These are phyloP conservation scores for Magnaporthales sp. DNA, from an alignment of 2,329 filamentous ascomycete species.

Conservation along the genomic window DNA sequence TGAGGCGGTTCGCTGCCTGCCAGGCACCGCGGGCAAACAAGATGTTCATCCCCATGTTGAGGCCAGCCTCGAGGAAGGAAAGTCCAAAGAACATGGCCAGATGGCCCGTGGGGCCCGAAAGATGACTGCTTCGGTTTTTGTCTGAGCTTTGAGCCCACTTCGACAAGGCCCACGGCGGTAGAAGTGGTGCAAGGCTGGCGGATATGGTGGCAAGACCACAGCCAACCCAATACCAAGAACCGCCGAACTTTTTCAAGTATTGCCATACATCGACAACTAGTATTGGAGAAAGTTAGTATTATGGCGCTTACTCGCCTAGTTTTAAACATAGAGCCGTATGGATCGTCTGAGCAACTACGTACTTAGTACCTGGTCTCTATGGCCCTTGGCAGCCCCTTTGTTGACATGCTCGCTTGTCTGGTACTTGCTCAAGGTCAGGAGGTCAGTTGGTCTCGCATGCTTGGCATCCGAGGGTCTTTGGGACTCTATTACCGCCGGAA, in stretches of 20 bases:
- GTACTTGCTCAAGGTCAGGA: background rate
- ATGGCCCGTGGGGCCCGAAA: conserved; percentile 20
- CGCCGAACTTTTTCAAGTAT: background rate
- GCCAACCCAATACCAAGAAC: background rate
- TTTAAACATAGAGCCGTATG: background rate
- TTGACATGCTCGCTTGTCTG: background rate
- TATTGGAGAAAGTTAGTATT: background rate
- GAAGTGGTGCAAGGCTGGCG: background rate
- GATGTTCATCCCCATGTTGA: conserved; percentile 20
- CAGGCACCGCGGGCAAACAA: conserved; percentile 32
- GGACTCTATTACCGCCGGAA: background rate
- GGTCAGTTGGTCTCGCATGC: conserved; percentile 13
- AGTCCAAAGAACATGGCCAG: conserved; percentile 34
- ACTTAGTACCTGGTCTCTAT: background rate
- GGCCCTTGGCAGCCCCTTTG: background rate
- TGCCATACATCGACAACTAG: background rate
- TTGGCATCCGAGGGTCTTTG: background rate
- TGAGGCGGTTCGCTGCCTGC: conserved; percentile 44
- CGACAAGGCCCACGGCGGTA: background rate
- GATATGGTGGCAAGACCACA: background rate
- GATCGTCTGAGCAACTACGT: background rate
- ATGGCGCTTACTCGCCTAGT: background rate
- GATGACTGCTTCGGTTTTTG: background rate
- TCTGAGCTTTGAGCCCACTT: background rate
- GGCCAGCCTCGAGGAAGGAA: conserved; percentile 30